phyloP scores from a whole-genome alignment of 2,329 filamentous ascomycete species.

The Calonectria honghensis region DNA sequence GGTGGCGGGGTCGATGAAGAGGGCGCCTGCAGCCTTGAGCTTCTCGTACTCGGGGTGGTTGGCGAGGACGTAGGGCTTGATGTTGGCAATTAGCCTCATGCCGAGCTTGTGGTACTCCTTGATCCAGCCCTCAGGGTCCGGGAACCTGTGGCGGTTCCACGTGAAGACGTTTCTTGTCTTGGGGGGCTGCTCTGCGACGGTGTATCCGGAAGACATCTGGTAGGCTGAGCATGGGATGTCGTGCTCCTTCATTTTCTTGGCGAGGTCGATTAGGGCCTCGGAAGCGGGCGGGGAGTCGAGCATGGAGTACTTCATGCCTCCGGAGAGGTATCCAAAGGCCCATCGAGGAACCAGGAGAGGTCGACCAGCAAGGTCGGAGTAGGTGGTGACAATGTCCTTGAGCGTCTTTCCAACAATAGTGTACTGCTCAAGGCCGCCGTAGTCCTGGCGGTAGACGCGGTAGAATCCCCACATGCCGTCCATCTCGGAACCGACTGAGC shows the following conservation, averaged over 20 bases:
- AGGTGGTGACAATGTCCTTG: slow-evolving; percentile 78
- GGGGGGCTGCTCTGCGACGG: slow-evolving; percentile 78
- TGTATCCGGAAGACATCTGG: slow-evolving; percentile 84
- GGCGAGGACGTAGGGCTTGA: slow-evolving; percentile 82
- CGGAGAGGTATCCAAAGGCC: slow-evolving; percentile 83
- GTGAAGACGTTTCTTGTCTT: slow-evolving; percentile 81
- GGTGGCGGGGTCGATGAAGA: slow-evolving; percentile 78
- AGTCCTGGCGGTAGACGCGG: slow-evolving; percentile 84
- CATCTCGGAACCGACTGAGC: slow-evolving; percentile 82
- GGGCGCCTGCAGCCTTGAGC: slow-evolving; percentile 73
- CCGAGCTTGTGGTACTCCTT: slow-evolving; percentile 77
- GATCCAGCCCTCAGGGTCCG: slow-evolving; percentile 79
- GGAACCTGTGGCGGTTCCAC: slow-evolving; percentile 83
- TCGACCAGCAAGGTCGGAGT: slow-evolving; percentile 81
- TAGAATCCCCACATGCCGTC: slow-evolving; percentile 85
- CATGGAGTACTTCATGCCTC: slow-evolving; percentile 75
- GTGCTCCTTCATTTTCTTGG: slow-evolving; percentile 76
- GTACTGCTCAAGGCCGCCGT: slow-evolving; percentile 83
- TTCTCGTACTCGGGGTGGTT: slow-evolving; percentile 80
- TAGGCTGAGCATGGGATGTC: slow-evolving; percentile 83
- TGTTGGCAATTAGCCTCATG: slow-evolving; percentile 81
- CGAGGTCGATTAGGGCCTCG: slow-evolving; percentile 77
- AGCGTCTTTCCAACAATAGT: slow-evolving; percentile 80
- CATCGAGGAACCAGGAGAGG: slow-evolving; percentile 81
- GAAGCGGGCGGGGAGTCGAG: slow-evolving; percentile 71